phyloP scores from a whole-genome alignment of 2,329 filamentous ascomycete genomes.

The Allantophomopsis lycopodina region DNA sequence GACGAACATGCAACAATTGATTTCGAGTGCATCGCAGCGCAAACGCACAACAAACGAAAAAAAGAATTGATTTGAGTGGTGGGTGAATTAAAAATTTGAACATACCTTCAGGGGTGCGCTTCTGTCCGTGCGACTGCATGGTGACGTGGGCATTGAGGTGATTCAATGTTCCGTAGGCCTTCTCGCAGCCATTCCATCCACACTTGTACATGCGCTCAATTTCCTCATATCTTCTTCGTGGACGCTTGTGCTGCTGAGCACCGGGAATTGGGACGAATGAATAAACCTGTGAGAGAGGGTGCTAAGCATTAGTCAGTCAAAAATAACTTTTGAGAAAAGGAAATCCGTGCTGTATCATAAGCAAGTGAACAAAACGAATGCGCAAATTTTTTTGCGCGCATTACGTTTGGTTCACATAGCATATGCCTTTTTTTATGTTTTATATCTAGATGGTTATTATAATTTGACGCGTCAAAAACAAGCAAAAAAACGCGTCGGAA shows the following conservation, averaged over 20 bases:
- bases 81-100: slow-evolving; percentile 14
- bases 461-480: no score
- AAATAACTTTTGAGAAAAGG: no score
- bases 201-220: slow-evolving; percentile 99
- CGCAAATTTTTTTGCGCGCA: no score
- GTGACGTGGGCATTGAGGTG: slow-evolving; percentile 97
- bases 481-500: background rate
- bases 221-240: slow-evolving; percentile 86
- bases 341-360: no score
- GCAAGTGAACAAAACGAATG: no score
- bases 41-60: slow-evolving; percentile 2
- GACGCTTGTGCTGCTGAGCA: slow-evolving; percentile 92
- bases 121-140: slow-evolving; percentile 93
- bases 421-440: no score
- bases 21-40: no score
- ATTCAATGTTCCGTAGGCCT: slow-evolving; percentile 94
- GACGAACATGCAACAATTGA: background rate
- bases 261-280: slow-evolving; percentile 96
- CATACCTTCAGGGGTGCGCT: slow-evolving; percentile 95
- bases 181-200: slow-evolving; percentile 96
- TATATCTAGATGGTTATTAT: no score
- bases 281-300: slow-evolving; percentile 66
- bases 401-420: no score
- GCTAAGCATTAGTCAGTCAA: slow-evolving; percentile 10
- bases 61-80: slow-evolving; percentile 8